Evolutionary conservation across 192 early-diverging fungal genomes (phyloP).

Genomic region (Entophlyctis luteolus): DNA sequence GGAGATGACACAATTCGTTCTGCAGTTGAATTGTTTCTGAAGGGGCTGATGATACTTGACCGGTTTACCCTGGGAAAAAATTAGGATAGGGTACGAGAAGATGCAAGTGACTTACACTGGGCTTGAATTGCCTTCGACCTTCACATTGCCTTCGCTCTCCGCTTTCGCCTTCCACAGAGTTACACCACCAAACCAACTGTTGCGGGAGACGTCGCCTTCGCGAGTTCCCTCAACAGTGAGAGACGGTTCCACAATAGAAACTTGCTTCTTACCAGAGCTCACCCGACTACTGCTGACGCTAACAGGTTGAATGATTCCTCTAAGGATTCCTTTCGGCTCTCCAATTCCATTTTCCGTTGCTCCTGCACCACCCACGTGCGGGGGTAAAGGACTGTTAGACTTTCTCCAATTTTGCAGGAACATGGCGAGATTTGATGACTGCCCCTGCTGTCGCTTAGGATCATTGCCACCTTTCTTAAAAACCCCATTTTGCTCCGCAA

Average conservation of each 20-base stretch:
- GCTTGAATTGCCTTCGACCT: neutral
- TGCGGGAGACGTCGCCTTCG: neutral
- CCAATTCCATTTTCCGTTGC: neutral
- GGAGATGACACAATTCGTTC: neutral
- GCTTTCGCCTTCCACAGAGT: neutral
- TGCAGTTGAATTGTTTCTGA: neutral
- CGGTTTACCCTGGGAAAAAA: neutral
- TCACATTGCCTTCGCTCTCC: neutral
- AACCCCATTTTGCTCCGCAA: too few species aligned
- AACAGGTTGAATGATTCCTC: neutral
- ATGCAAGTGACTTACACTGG: neutral
- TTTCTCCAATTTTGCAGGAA: neutral
- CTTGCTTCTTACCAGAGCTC: neutral
- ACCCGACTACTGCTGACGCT: neutral
- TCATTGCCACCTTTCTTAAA: neutral
- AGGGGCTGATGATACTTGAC: neutral
- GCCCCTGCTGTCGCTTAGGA: neutral
- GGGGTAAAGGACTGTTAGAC: neutral
- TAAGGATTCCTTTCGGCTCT: neutral
- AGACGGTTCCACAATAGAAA: constrained; percentile 5
- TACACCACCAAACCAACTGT: neutral
- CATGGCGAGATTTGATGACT: neutral
- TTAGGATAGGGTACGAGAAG: neutral
- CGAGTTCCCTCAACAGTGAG: neutral
- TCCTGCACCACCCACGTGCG: neutral